Percentiles rank a stretch among this genome's conserved stretches.
phyloP scores from a whole-genome alignment of 306 rosid species.

The Glycyrrhiza uralensis region DNA sequence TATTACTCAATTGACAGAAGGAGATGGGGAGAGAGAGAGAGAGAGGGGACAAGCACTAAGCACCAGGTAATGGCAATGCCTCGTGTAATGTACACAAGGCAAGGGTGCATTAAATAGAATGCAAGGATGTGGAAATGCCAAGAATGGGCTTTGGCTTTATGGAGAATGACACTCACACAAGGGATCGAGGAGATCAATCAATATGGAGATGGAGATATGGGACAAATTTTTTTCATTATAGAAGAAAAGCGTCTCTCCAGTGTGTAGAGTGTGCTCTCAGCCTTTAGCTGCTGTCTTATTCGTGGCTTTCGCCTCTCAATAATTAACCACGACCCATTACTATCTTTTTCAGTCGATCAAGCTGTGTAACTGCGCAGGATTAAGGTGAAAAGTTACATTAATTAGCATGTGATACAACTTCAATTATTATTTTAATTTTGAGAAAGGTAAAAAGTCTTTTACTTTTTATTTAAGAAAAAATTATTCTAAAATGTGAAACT shows the following conservation, averaged over 20 bases:
- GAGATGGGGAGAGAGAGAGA: neutral
- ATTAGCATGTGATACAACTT: too few species aligned
- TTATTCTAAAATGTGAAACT: too few species aligned
- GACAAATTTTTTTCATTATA: neutral
- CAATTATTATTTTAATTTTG: too few species aligned
- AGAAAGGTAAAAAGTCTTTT: neutral
- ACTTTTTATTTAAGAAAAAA: too few species aligned
- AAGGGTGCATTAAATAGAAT: conserved; percentile 19
- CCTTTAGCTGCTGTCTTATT: conserved; percentile 25
- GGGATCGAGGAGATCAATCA: too few species aligned
- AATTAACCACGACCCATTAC: too few species aligned
- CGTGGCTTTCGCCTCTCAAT: neutral
- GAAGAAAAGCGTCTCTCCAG: neutral
- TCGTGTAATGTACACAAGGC: too few species aligned
- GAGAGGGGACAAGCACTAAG: neutral
- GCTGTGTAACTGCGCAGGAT: too few species aligned
- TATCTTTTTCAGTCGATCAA: too few species aligned
- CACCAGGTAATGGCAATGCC: too few species aligned
- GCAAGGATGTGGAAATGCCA: conserved; percentile 24
- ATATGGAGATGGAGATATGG: neutral
- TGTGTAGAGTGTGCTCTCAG: too few species aligned
- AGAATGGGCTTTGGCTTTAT: conserved; percentile 28
- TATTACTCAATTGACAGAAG: neutral
- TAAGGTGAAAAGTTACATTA: too few species aligned
- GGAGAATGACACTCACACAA: neutral